Evolutionary conservation across 108 stramenopile genomes (phyloP), one percentile per base, ranked within the genome.

Genomic region (Mediolabrus comicus): DNA sequence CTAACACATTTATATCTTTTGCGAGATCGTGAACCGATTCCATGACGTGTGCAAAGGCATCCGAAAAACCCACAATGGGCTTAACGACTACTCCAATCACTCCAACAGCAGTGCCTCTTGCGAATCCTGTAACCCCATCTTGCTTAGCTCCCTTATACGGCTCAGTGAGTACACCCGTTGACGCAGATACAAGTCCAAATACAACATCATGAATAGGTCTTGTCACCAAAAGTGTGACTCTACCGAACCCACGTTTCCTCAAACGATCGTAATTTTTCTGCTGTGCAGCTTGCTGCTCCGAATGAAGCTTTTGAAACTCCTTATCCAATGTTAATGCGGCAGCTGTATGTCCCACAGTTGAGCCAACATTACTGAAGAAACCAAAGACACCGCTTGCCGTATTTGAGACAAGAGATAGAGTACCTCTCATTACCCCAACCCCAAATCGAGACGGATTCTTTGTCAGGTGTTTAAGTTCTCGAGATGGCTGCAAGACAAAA

Each of bases 361-460:
- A 83, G 9, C 83, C 86, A 8, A 80, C 2, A 51, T 75, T 88
- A 12, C 92, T 86, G 1, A 83, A 68, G 59, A 96, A 95, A 7
- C 95, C 94, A 69, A 97, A 94, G 17, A 97, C 75, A 8, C 96
- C 98, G 65, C 91, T 94, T 14, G 95, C 73, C 39, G 90, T 92
- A 69, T 98, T 92, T 9, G 93, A 92, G 46, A 97, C 88, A 16
- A 98, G 82, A 8, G 96, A 97, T 9, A 97, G 59, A 22, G 96
- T 96, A 39, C 98, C 98, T 72, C 97, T 97, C 22, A 90, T 86
- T 6, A 98, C 90, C 0, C 96, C 98, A 51, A 95, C 82, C 8
- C 96, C 96, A 53, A 98, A 78, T 36, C 85, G 72, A 31, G 88
- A 87, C 11, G 96, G 95, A 52, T 95, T 88, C 54, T 88, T 95